Evolutionary conservation across 441 rosid species (phyloP).

Genomic region (Gossypium gossypioides): DNA sequence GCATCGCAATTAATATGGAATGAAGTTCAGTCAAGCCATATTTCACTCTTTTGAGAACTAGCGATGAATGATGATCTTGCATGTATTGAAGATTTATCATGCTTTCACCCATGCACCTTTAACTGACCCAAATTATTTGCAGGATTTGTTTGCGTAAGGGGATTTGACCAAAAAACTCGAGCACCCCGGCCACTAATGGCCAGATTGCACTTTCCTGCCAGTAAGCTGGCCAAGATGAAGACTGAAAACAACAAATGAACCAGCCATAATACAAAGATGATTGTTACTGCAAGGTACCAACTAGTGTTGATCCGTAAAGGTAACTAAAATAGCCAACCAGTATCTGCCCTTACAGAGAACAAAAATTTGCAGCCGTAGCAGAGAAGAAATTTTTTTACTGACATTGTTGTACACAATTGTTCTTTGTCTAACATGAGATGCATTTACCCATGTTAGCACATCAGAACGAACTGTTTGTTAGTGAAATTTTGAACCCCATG

Average conservation of each 20-base stretch:
- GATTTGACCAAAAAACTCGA: constrained; percentile 59
- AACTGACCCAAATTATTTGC: constrained; percentile 21
- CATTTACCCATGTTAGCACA: constrained; percentile 20
- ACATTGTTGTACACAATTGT: constrained; percentile 39
- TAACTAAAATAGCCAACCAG: constrained; percentile 24
- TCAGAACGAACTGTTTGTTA: constrained; percentile 15
- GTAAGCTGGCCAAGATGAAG: constrained; percentile 43
- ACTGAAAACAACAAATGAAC: constrained; percentile 17
- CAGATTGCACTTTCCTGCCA: constrained; percentile 74
- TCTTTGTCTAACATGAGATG: constrained; percentile 28
- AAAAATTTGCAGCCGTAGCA: constrained; percentile 20
- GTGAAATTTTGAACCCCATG: constrained; percentile 9
- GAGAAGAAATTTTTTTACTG: constrained; percentile 23
- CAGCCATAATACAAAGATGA: constrained; percentile 15
- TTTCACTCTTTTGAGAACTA: neutral
- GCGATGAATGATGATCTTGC: neutral
- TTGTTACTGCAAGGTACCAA: constrained; percentile 20
- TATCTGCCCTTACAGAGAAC: constrained; percentile 12
- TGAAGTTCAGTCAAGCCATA: neutral
- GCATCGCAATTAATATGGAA: neutral
- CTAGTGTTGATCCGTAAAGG: constrained; percentile 17
- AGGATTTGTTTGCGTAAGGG: constrained; percentile 96
- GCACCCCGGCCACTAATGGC: constrained; percentile 79
- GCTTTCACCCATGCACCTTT: constrained; percentile 10
- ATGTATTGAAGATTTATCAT: neutral